A percentile compares a stretch with the other conserved stretches of the same genome.
Conservation (phyloP, 257 asterid species). For the Galeopsis tetrahit region DNA sequence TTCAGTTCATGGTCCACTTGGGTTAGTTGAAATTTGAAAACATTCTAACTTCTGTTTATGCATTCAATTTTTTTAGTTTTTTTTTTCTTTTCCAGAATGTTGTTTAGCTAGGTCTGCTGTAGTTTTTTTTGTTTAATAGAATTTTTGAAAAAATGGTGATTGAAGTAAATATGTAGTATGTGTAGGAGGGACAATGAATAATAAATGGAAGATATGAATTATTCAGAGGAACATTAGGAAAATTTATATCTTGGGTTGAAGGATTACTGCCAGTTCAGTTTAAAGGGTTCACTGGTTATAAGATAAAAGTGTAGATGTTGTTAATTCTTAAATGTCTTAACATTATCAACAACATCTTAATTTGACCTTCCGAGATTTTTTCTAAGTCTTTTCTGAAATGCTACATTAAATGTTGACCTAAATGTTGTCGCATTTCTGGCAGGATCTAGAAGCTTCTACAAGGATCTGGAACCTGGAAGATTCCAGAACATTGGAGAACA, state of each 20-base stretch:
- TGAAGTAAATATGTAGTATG: too few relatives aligned
- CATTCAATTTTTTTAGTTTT: not conserved
- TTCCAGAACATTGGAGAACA: too few relatives aligned
- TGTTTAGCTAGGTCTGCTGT: constrained; percentile 17
- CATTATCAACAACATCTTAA: too few relatives aligned
- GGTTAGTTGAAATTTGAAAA: constrained; percentile 17
- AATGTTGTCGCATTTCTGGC: too few relatives aligned
- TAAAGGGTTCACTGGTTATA: constrained; percentile 8
- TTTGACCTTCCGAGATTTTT: too few relatives aligned
- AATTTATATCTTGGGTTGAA: not conserved
- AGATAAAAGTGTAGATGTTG: too few relatives aligned
- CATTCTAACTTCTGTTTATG: not conserved
- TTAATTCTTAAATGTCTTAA: too few relatives aligned
- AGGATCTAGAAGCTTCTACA: too few relatives aligned
- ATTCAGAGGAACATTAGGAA: not conserved
- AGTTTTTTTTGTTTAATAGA: constrained; percentile 4
- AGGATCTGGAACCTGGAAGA: too few relatives aligned
- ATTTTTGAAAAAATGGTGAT: not conserved
- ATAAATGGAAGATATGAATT: not conserved
- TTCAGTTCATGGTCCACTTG: not conserved
- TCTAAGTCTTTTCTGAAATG: too few relatives aligned
- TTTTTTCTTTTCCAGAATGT: not conserved
- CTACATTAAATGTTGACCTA: too few relatives aligned
- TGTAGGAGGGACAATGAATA: not conserved
- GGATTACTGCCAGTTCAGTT: constrained; percentile 4